Evolutionary conservation across 441 rosid genomes (phyloP).

Genomic region (Adansonia rubrostipa): DNA sequence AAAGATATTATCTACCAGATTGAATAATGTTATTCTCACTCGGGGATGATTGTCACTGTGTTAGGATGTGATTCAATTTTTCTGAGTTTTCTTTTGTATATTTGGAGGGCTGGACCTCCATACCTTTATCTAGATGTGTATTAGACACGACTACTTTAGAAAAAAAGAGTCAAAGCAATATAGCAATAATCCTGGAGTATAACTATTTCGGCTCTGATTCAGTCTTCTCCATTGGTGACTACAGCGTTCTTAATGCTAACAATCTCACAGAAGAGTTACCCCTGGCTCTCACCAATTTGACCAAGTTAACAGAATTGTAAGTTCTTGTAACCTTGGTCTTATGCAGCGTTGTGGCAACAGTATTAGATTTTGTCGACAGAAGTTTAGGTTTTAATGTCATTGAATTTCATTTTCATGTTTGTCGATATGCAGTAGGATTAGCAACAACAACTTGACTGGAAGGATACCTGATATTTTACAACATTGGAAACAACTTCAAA

Average conservation of each 20-base stretch:
- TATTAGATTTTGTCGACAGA: background rate
- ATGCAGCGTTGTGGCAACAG: background rate
- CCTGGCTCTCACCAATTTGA: constrained; percentile 19
- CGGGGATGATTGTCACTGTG: too few species aligned
- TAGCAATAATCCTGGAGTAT: background rate
- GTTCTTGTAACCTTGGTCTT: constrained; percentile 13
- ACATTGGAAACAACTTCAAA: constrained; percentile 36
- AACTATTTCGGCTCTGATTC: background rate
- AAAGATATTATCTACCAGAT: background rate
- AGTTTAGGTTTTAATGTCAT: background rate
- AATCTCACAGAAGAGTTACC: constrained; percentile 38
- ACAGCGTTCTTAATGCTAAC: constrained; percentile 37
- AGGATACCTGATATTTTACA: constrained; percentile 27
- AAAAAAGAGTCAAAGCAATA: background rate
- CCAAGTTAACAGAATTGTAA: constrained; percentile 39
- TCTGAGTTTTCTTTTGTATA: too few species aligned
- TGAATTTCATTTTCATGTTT: background rate
- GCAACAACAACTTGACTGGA: constrained; percentile 40
- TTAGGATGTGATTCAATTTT: background rate
- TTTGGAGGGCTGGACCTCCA: background rate
- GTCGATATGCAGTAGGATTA: constrained; percentile 40
- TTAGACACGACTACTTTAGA: background rate
- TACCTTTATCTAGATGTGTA: background rate
- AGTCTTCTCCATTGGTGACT: background rate
- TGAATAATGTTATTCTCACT: background rate